These are phyloP conservation scores for Lanmaoa pseudosensibilis DNA, from an alignment of 768 basidiomycete species.

Conservation along the genomic window DNA sequence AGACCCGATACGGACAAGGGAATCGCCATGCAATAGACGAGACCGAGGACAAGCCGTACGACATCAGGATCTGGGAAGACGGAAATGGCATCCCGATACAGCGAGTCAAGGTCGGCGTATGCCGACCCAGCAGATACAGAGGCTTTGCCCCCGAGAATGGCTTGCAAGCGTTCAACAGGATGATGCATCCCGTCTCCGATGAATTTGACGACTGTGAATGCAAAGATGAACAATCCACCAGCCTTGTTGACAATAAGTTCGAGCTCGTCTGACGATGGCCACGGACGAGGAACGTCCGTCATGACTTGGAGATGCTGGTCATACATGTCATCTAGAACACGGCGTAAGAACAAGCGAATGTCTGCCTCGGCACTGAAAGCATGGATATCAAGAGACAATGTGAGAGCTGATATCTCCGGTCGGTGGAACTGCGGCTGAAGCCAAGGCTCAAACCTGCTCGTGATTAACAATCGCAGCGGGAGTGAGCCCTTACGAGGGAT, in stretches of 20 bases:
- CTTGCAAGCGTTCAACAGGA: constrained; percentile 15
- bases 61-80: constrained; percentile 18
- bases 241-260: constrained; percentile 20
- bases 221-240: constrained; percentile 31
- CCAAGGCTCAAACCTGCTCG: constrained; percentile 24
- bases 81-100: constrained; percentile 24
- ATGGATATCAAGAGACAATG: constrained; percentile 21
- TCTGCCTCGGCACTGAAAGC: constrained; percentile 21
- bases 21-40: constrained; percentile 14
- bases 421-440: constrained; percentile 21
- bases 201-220: constrained; percentile 29
- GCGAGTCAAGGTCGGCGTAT: constrained; percentile 19
- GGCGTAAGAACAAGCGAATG: constrained; percentile 23
- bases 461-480: constrained; percentile 28
- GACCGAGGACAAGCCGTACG: constrained; percentile 18
- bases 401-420: constrained; percentile 13
- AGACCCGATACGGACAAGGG: constrained; percentile 16
- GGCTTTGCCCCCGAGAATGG: constrained; percentile 8
- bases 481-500: constrained; percentile 10
- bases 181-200: constrained; percentile 17
- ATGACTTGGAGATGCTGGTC: constrained; percentile 20
- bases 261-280: constrained; percentile 26
- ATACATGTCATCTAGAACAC: constrained; percentile 18
- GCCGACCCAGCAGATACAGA: constrained; percentile 5
- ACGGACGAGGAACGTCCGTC: constrained; percentile 20